Percentiles rank a stretch among this genome's conserved stretches.
phyloP scores from a whole-genome alignment of 148 eudicot genomes.

The Arbutus unedo region DNA sequence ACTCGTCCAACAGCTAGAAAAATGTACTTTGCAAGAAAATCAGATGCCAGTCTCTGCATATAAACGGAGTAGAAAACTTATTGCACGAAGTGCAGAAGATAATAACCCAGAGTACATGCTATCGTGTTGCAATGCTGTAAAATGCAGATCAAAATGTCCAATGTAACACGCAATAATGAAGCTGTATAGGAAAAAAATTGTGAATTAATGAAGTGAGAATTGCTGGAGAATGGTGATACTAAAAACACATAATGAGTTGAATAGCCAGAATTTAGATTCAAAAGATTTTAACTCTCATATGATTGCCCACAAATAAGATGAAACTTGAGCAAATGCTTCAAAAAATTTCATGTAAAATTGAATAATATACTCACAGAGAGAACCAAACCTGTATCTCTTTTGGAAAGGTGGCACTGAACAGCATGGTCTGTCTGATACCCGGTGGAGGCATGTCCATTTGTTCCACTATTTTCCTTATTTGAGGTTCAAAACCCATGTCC shows the following conservation, averaged over 20 bases:
- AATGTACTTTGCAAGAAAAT: slow-evolving; percentile 66
- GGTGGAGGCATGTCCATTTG: slow-evolving; percentile 85
- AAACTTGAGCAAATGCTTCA: neutral
- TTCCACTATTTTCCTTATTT: slow-evolving; percentile 88
- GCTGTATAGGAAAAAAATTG: neutral
- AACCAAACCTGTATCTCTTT: slow-evolving; percentile 81
- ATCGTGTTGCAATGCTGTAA: neutral
- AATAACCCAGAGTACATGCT: neutral
- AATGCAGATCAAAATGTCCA: neutral
- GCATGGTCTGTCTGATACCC: slow-evolving; percentile 81
- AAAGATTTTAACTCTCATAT: neutral
- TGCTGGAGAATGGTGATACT: neutral
- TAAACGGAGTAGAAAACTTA: slow-evolving; percentile 12
- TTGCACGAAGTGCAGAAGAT: neutral
- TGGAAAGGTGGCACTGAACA: slow-evolving; percentile 93
- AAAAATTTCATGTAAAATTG: neutral
- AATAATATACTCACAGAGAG: neutral
- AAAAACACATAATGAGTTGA: neutral
- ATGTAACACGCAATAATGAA: neutral
- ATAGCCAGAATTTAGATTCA: neutral
- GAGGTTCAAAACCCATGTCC: slow-evolving; percentile 97
- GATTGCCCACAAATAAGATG: neutral
- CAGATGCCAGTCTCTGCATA: slow-evolving; percentile 81
- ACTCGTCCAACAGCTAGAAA: slow-evolving; percentile 84
- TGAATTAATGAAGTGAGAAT: neutral